A percentile compares a stretch with the other conserved stretches of the same genome.
Conservation (phyloP, 257 asterid genomes). For the Agastache rugosa region DNA sequence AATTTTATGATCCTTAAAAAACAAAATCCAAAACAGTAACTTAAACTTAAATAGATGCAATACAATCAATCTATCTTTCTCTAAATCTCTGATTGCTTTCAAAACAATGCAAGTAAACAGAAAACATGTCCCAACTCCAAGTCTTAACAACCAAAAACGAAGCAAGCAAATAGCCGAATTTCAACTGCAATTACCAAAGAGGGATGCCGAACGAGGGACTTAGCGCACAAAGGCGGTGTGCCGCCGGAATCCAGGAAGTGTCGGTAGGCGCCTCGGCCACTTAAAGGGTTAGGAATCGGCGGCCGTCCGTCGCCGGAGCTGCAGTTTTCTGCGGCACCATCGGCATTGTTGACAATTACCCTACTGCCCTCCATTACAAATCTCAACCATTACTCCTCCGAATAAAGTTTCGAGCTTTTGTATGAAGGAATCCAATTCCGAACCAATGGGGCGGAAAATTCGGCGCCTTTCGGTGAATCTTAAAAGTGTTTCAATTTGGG, state of each 20-base stretch:
- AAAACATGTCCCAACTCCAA: not conserved
- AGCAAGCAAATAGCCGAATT: not conserved
- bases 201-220: slow-evolving; percentile 66
- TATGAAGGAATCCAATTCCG: slow-evolving; percentile 16
- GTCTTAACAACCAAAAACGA: not conserved
- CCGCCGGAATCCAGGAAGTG: slow-evolving; percentile 50
- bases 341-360: slow-evolving; percentile 48
- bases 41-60: not conserved
- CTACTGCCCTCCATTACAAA: slow-evolving; percentile 85
- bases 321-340: slow-evolving; percentile 47
- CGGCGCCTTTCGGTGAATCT: slow-evolving; percentile 16
- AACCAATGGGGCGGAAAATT: slow-evolving; percentile 26
- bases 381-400: slow-evolving; percentile 65
- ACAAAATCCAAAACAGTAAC: not conserved
- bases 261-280: slow-evolving; percentile 50
- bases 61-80: not conserved
- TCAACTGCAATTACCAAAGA: slow-evolving; percentile 58
- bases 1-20: slow-evolving; percentile 6
- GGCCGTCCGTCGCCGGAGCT: slow-evolving; percentile 74
- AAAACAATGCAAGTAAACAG: slow-evolving; percentile 19
- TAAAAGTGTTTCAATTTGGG: slow-evolving; percentile 42
- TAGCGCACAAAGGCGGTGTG: slow-evolving; percentile 46
- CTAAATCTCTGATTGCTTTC: not conserved
- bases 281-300: slow-evolving; percentile 63
- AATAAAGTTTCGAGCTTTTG: slow-evolving; percentile 23